Conservation (phyloP, 2,329 filamentous ascomycete genomes). For the Monilinia polystroma region DNA sequence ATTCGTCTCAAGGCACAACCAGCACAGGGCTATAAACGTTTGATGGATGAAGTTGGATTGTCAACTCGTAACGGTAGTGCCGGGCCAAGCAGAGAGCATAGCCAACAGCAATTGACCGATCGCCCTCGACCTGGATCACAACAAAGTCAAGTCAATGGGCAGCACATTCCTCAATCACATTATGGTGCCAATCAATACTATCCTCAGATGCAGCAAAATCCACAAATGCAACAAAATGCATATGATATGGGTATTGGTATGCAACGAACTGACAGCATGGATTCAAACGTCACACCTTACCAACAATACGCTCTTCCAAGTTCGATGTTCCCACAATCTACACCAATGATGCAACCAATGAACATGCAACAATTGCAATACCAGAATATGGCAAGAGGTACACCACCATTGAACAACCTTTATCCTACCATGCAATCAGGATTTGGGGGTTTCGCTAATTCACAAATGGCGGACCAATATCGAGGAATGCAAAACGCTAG, state of each 20-base stretch:
- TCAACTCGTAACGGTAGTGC: constrained; percentile 59
- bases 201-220: constrained; percentile 48
- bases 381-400: constrained; percentile 53
- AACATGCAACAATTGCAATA: constrained; percentile 57
- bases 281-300: constrained; percentile 52
- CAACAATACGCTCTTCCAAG: constrained; percentile 51
- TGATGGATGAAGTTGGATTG: constrained; percentile 97
- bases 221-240: constrained; percentile 45
- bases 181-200: constrained; percentile 52
- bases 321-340: constrained; percentile 50
- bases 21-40: constrained; percentile 91
- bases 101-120: constrained; percentile 45
- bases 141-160: constrained; percentile 49
- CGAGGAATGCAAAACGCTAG: constrained; percentile 53
- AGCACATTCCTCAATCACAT: constrained; percentile 43
- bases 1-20: constrained; percentile 89
- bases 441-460: constrained; percentile 53
- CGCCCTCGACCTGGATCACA: constrained; percentile 57
- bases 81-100: constrained; percentile 40
- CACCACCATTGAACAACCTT: constrained; percentile 56
- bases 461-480: constrained; percentile 54
- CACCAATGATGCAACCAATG: constrained; percentile 49
- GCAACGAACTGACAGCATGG: constrained; percentile 54
- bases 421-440: constrained; percentile 57
- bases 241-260: constrained; percentile 55